Conservation (phyloP, 2,329 filamentous ascomycete species). For the Epichloe coenophiala region DNA sequence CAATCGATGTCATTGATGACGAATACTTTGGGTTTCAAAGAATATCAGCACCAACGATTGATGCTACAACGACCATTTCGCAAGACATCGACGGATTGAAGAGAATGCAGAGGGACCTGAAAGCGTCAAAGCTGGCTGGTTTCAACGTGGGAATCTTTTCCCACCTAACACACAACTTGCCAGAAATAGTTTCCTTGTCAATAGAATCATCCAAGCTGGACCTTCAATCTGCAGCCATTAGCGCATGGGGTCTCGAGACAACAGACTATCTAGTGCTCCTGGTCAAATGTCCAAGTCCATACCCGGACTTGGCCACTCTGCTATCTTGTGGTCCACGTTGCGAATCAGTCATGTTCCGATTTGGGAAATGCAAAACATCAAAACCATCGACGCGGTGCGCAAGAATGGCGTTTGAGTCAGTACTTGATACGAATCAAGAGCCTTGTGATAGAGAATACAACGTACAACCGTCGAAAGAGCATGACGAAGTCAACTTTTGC, state of each 20-base stretch:
- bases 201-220: conserved; percentile 56
- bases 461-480: not conserved
- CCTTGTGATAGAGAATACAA: not conserved
- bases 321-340: conserved; percentile 28
- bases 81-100: not conserved
- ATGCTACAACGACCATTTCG: not conserved
- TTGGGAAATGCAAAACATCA: conserved; percentile 58
- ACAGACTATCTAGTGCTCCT: conserved; percentile 63
- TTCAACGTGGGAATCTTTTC: conserved; percentile 55
- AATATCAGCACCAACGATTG: not conserved
- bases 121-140: conserved; percentile 46
- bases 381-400: conserved; percentile 52
- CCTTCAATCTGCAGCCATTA: conserved; percentile 59
- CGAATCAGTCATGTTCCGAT: conserved; percentile 38
- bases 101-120: conserved; percentile 24
- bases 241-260: conserved; percentile 59
- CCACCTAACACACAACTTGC: conserved; percentile 28
- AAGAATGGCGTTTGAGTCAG: conserved; percentile 30
- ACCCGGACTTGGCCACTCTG: conserved; percentile 41
- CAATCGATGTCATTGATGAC: not conserved
- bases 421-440: conserved; percentile 3
- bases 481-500: conserved; percentile 7
- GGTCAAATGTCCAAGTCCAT: conserved; percentile 49
- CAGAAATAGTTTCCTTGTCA: conserved; percentile 47
- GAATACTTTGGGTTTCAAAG: conserved; percentile 4